These are phyloP conservation scores for Persicaria maculosa DNA, from an alignment of 148 eudicot genomes.

Conservation along the genomic window DNA sequence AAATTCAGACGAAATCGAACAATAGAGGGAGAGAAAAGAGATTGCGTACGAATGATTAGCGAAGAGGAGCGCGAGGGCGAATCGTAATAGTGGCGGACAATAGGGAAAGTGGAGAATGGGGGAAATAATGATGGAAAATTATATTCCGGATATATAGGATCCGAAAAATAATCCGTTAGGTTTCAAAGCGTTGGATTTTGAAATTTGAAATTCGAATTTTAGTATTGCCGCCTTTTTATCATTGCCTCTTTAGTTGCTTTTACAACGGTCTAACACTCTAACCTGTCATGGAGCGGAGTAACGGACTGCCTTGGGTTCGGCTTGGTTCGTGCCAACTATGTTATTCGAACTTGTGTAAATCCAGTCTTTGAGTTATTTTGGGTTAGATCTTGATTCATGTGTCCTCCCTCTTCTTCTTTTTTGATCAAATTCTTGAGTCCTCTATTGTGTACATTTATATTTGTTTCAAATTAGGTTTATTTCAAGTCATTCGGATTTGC, in stretches of 20 bases:
- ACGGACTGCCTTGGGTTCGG: too few species aligned
- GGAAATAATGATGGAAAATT: not conserved
- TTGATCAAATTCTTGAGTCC: too few species aligned
- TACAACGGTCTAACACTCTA: not conserved
- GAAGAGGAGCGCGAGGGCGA: not conserved
- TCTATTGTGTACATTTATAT: too few species aligned
- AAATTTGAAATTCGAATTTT: not conserved
- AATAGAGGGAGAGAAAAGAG: not conserved
- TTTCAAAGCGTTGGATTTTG: not conserved
- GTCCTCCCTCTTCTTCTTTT: too few species aligned
- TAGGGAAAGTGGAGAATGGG: not conserved
- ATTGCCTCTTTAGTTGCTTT: not conserved
- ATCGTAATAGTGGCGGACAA: not conserved
- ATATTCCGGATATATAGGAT: not conserved
- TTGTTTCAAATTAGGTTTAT: too few species aligned
- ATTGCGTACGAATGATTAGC: not conserved
- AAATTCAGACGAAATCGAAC: not conserved
- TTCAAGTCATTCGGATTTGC: too few species aligned
- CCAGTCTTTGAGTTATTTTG: too few species aligned
- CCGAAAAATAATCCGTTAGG: not conserved
- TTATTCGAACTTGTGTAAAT: too few species aligned
- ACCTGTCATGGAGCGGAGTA: too few species aligned
- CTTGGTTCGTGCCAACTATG: too few species aligned
- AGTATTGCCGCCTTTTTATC: not conserved
- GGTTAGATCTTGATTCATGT: too few species aligned